These are phyloP conservation scores for Fusarium sp. DNA, from an alignment of 2,329 filamentous ascomycete genomes.

Conservation along the genomic window DNA sequence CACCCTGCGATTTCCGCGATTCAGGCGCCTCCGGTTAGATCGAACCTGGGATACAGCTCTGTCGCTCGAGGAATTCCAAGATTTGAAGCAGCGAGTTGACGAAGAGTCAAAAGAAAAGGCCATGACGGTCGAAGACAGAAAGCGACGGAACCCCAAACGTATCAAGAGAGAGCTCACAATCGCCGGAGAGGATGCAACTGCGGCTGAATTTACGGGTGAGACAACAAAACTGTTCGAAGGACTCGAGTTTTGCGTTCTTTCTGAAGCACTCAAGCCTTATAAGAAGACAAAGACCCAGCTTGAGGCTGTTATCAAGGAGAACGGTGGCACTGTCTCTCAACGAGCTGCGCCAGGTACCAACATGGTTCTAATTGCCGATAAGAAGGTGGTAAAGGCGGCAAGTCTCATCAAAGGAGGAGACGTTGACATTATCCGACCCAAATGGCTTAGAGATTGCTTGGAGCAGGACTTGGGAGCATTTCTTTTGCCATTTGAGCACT, in stretches of 20 bases:
- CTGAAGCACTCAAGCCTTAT: constrained; percentile 76
- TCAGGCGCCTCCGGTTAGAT: constrained; percentile 85
- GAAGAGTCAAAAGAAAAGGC: constrained; percentile 80
- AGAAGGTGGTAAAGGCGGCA: constrained; percentile 84
- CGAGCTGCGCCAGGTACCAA: constrained; percentile 72
- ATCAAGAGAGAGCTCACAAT: constrained; percentile 80
- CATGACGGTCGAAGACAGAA: constrained; percentile 82
- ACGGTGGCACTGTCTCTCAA: constrained; percentile 86
- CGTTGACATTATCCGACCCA: constrained; percentile 81
- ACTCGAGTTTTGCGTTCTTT: constrained; percentile 86
- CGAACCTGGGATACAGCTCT: constrained; percentile 87
- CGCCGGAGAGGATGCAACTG: constrained; percentile 73
- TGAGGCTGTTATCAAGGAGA: constrained; percentile 84
- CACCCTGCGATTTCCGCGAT: constrained; percentile 92
- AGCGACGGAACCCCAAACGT: constrained; percentile 67
- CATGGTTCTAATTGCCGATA: constrained; percentile 84
- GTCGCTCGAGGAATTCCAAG: constrained; percentile 82
- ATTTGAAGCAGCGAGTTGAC: constrained; percentile 78
- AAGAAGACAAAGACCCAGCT: constrained; percentile 85
- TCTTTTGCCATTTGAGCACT: constrained; percentile 72
- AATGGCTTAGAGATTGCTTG: constrained; percentile 89
- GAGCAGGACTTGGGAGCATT: constrained; percentile 69
- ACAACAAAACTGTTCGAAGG: constrained; percentile 79
- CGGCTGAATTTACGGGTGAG: constrained; percentile 66
- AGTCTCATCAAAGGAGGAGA: constrained; percentile 82